These are phyloP conservation scores for Rhytidiadelphus loreus DNA, from an alignment of 225 moss, liverwort and hornwort species.

Conservation along the genomic window DNA sequence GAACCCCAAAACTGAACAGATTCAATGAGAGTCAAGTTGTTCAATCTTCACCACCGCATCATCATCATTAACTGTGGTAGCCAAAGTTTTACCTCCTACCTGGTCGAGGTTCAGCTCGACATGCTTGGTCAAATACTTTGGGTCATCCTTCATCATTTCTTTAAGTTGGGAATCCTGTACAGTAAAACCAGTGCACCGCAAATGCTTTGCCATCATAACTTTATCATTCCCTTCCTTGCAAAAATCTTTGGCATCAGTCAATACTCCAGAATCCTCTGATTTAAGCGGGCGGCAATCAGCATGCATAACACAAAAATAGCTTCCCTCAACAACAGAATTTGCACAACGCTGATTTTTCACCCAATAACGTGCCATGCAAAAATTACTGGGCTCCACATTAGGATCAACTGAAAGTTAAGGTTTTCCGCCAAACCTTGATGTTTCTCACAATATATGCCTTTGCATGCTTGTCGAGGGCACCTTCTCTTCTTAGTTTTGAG, in stretches of 20 bases:
- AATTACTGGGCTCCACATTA: constrained; percentile 48
- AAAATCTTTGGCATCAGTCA: constrained; percentile 22
- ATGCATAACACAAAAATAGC: constrained; percentile 50
- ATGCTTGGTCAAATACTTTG: constrained; percentile 38
- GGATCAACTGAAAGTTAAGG: constrained; percentile 35
- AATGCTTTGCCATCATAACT: constrained; percentile 43
- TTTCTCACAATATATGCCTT: constrained; percentile 78
- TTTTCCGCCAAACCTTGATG: constrained; percentile 58
- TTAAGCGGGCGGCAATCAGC: constrained; percentile 43
- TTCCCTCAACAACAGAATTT: constrained; percentile 48
- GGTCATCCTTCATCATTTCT: constrained; percentile 56
- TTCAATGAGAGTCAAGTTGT: constrained; percentile 29
- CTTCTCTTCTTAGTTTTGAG: constrained; percentile 78
- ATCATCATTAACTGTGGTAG: constrained; percentile 13
- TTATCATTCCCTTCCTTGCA: constrained; percentile 30
- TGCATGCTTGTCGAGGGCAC: constrained; percentile 71
- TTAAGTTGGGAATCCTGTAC: constrained; percentile 56
- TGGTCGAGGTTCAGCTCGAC: constrained; percentile 25
- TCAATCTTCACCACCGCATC: constrained; percentile 23
- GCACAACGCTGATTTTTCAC: constrained; percentile 56
- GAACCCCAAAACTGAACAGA: too few species aligned
- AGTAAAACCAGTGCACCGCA: constrained; percentile 71
- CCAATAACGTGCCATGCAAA: constrained; percentile 63
- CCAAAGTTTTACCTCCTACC: constrained; percentile 7
- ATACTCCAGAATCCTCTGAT: constrained; percentile 26